phyloP scores from a whole-genome alignment of 495 filamentous ascomycete species.

The Massariosphaeria phaeospora region DNA sequence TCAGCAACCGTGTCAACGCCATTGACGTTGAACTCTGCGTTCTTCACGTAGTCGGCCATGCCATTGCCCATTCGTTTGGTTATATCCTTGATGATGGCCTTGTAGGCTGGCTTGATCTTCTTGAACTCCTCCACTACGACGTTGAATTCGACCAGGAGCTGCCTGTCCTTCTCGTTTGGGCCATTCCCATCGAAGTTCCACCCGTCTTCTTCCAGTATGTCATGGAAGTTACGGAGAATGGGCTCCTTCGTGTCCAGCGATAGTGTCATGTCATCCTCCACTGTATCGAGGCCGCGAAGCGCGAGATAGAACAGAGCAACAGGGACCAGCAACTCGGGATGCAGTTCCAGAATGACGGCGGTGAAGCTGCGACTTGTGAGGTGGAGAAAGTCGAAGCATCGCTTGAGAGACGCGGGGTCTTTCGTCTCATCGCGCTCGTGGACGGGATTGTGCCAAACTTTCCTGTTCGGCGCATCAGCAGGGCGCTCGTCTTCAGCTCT shows the following conservation, averaged over 20 bases:
- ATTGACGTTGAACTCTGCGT: constrained; percentile 69
- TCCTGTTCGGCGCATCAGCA: constrained; percentile 53
- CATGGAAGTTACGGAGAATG: constrained; percentile 73
- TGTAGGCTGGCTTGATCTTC: constrained; percentile 81
- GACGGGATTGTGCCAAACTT: constrained; percentile 90
- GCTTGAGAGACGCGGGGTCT: constrained; percentile 65
- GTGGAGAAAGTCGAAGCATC: constrained; percentile 83
- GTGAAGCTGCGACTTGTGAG: constrained; percentile 89
- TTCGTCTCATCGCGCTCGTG: constrained; percentile 73
- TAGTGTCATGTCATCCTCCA: constrained; percentile 98
- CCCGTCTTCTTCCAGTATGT: constrained; percentile 70
- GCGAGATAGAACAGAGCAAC: constrained; percentile 91
- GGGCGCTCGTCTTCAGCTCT: background rate
- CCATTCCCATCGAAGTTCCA: constrained; percentile 87
- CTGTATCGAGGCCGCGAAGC: constrained; percentile 86
- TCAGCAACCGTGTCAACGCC: constrained; percentile 79
- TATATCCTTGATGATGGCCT: constrained; percentile 87
- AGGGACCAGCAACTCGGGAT: constrained; percentile 86
- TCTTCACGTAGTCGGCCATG: constrained; percentile 91
- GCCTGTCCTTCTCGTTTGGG: constrained; percentile 88
- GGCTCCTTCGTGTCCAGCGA: constrained; percentile 76
- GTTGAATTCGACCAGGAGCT: constrained; percentile 87
- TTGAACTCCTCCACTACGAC: constrained; percentile 80
- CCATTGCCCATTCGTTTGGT: constrained; percentile 93
- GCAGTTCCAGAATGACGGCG: constrained; percentile 89